phyloP scores from a whole-genome alignment of 2,329 filamentous ascomycete genomes.

The Sporothrix humicola region DNA sequence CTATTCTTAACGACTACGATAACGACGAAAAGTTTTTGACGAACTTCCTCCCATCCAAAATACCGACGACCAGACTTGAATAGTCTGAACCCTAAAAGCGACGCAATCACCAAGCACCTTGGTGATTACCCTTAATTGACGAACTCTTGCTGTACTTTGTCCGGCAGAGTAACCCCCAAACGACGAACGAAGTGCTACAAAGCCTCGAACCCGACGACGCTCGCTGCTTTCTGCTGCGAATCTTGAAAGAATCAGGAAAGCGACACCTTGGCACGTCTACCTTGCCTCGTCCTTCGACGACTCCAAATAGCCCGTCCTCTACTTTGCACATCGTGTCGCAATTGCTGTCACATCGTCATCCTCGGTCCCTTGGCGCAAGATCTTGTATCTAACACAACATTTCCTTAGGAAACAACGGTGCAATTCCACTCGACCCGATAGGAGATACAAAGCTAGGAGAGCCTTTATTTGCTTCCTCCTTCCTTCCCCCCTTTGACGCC shows the following conservation, averaged over 20 bases:
- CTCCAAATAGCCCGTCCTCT: neutral
- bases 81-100: conserved; percentile 9
- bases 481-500: conserved; percentile 33
- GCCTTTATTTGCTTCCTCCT: neutral
- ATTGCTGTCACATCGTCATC: neutral
- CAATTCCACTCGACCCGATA: neutral
- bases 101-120: conserved; percentile 15
- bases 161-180: conserved; percentile 8
- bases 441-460: conserved; percentile 8
- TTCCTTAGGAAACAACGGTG: conserved; percentile 23
- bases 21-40: conserved; percentile 18
- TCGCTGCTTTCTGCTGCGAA: conserved; percentile 37
- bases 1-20: conserved; percentile 3
- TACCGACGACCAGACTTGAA: conserved; percentile 17
- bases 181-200: conserved; percentile 19
- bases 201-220: conserved; percentile 32
- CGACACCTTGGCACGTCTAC: conserved; percentile 14
- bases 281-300: neutral
- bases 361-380: neutral
- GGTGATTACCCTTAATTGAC: conserved; percentile 2
- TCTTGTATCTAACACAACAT: conserved; percentile 9
- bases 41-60: neutral
- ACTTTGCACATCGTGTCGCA: neutral
- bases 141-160: conserved; percentile 25
- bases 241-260: neutral